phyloP scores from a whole-genome alignment of 768 basidiomycete genomes.

The Rhizopogon roseolus region DNA sequence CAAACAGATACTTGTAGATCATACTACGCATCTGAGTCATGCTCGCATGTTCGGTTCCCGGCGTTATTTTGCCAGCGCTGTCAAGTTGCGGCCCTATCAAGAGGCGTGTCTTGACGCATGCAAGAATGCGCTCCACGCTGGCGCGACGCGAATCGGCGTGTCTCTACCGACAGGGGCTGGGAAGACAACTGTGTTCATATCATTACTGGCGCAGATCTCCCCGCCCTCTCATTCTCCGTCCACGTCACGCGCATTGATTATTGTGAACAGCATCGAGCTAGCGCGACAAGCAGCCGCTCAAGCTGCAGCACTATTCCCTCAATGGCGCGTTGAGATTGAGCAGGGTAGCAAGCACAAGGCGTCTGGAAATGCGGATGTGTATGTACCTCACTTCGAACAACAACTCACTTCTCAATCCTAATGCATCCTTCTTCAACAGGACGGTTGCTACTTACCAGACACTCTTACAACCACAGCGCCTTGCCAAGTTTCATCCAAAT shows the following conservation, averaged over 20 bases:
- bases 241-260: slow-evolving; percentile 64
- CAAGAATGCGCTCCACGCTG: slow-evolving; percentile 59
- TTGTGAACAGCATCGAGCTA: slow-evolving; percentile 88
- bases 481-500: slow-evolving; percentile 71
- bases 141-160: slow-evolving; percentile 75
- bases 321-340: slow-evolving; percentile 86
- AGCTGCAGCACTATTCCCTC: slow-evolving; percentile 58
- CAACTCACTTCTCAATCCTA: background rate
- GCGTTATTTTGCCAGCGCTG: slow-evolving; percentile 6
- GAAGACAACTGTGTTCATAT: slow-evolving; percentile 91
- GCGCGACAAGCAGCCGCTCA: slow-evolving; percentile 82
- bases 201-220: slow-evolving; percentile 63
- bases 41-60: background rate
- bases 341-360: slow-evolving; percentile 76
- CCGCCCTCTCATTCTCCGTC: slow-evolving; percentile 36
- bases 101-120: slow-evolving; percentile 76
- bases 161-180: slow-evolving; percentile 82
- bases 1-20: background rate
- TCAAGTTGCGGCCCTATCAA: slow-evolving; percentile 79
- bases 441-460: slow-evolving; percentile 92
- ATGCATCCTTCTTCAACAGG: slow-evolving; percentile 28
- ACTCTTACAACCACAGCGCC: slow-evolving; percentile 53
- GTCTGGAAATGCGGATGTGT: slow-evolving; percentile 83
- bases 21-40: too few relatives aligned
- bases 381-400: slow-evolving; percentile 8